Evolutionary conservation across 2,329 filamentous ascomycete genomes (phyloP), one percentile per base, ranked within the genome.

Genomic region (Xylariaceae sp.): DNA sequence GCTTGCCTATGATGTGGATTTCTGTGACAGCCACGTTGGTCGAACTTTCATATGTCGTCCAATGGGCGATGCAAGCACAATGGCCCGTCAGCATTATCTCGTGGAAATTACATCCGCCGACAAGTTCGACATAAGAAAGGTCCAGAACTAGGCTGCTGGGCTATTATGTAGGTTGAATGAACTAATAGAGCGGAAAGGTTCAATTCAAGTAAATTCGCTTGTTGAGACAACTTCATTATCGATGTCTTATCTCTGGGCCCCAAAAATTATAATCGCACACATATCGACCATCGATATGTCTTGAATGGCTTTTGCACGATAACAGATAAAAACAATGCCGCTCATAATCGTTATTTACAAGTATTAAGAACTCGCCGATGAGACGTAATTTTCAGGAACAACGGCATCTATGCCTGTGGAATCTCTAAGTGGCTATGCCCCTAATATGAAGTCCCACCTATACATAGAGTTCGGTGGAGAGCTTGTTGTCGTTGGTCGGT

Each of bases 341-440:
- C 7, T 16, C 32, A 16, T 37, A 16, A 16, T 37, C 32, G 23
- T 48, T 44, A 19, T 44, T 44, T 32, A 26, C 3, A 29, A 49
- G 10, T 16, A 21, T 48, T 48, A 45, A 50, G 54, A 18, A 18
- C 37, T 23, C 23, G 32, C 21, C 26, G 42, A 52, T 54, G 44
- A 41, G 55, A 52, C 44, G 58, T 47, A 52, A 56, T 54, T 59
- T 53, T 54, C 56, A 59, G 52, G 56, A 20, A 61, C 56, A 43
- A 46, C 40, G 44, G 29, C 20, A 32, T 41, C 21, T 18, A 37
- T 37, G 32, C 14, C 12, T 7, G 6, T 37, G 14, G 21, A 26
- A 51, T n/a, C 40, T 43, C 50, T 23, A 32, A 48, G 52, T 57
- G 49, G 50, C 50, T 58, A 61, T 61, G 50, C 53, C 44, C 43